Evolutionary conservation across 495 filamentous ascomycete genomes (phyloP).

Genomic region (Aspergillus sparsus): DNA sequence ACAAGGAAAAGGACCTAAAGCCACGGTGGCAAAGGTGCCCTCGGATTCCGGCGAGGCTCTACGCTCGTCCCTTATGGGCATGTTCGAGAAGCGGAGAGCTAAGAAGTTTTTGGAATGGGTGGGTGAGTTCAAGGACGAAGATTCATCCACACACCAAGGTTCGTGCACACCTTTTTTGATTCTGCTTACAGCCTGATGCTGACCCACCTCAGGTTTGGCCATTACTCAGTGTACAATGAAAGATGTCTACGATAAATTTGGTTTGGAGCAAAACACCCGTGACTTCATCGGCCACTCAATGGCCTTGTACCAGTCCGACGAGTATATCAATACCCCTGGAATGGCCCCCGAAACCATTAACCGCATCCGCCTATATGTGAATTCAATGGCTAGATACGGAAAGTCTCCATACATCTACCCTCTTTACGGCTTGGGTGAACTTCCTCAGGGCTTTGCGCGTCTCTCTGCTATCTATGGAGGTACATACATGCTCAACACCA

Average conservation of each 20-base stretch:
- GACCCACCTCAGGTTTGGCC: conserved; percentile 68
- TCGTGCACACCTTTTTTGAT: conserved; percentile 26
- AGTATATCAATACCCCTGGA: conserved; percentile 74
- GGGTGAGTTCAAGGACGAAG: conserved; percentile 80
- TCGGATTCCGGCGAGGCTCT: conserved; percentile 91
- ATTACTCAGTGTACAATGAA: conserved; percentile 81
- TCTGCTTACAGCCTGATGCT: conserved; percentile 18
- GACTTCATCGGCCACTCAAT: conserved; percentile 98
- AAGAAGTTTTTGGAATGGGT: conserved; percentile 98
- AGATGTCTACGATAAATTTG: conserved; percentile 97
- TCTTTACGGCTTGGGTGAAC: conserved; percentile 93
- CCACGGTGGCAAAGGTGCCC: conserved; percentile 93
- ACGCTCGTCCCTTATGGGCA: conserved; percentile 89
- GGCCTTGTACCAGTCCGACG: conserved; percentile 89
- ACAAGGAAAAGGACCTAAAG: conserved; percentile 74
- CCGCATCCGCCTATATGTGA: conserved; percentile 94
- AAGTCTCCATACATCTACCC: conserved; percentile 99
- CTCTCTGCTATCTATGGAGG: conserved; percentile 97
- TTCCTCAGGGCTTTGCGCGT: conserved; percentile 97
- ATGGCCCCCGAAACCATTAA: conserved; percentile 82
- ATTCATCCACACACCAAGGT: conserved; percentile 88
- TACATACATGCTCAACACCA: conserved; percentile 98
- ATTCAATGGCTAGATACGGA: conserved; percentile 96
- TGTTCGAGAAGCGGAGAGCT: conserved; percentile 96
- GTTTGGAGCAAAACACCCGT: conserved; percentile 84